Base-by-base conservation (phyloP, 306 rosid species). In the Amphicarpaea edgeworthii region DNA sequence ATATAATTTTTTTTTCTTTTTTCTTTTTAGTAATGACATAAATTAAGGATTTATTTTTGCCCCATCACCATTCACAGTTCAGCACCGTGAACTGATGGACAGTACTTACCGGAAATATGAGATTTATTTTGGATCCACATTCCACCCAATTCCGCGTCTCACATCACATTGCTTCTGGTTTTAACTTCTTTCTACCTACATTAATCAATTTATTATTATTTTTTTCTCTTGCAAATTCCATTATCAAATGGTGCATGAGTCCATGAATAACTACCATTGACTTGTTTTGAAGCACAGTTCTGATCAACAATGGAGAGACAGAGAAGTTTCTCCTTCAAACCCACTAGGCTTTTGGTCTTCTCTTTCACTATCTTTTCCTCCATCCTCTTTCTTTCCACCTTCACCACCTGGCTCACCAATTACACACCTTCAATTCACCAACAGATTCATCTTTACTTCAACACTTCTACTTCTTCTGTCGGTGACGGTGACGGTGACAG, bases 271-370 rank as follows among this genome's bases (percentile, higher is more conserved):
- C 84, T 14, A 21, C 21, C 16, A 30, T 83, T 77, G 82, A 75
- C 79, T 38, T 23, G 19, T 60, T 46, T 70, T 51, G 59, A 30
- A 74, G 21, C n/a, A 14, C 7, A 26, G 50, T 7, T 62, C 51
- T 61, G 79, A 42, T 63, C 84, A 12, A 86, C 84, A 12, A 86
- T 94, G 98, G 97, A 92, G 79, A 89, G 87, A 60, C 97, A 89
- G 68, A 85, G 84, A 83, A 95, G 96, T 81, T 90, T 92, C 82
- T 81, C 90, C 67, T 59, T 92, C 58, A 92, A 90, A 80, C 93
- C 97, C 89, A 85, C 89, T 1, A 87, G 93, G 80, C 84, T 89
- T 50, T 40, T 92, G 73, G 85, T 95, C 0, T 90, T 87, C 53
- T 84, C 92, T 2, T 92, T 90, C 68, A 86, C 89, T 38, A 85